A percentile compares a stretch with the other conserved stretches of the same genome.
Conservation (phyloP, 257 asterid genomes). For the Primulina eburnea region DNA sequence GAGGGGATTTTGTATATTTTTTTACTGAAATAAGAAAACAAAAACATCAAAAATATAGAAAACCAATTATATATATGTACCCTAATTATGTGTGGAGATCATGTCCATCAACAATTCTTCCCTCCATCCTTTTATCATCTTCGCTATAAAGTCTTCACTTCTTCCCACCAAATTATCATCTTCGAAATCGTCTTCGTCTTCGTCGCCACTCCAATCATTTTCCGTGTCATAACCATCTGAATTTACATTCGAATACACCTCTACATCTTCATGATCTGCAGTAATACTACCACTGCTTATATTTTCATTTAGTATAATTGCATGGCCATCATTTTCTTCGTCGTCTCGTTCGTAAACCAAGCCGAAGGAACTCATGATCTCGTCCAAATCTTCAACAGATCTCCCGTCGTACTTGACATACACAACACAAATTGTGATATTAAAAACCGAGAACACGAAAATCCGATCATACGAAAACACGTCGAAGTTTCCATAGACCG, state of each 20-base stretch:
- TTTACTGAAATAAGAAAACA: background rate
- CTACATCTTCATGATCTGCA: background rate
- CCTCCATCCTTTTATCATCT: constrained; percentile 31
- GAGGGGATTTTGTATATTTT: background rate
- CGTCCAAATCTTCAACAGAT: constrained; percentile 19
- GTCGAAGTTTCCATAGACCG: constrained; percentile 12
- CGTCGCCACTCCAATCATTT: background rate
- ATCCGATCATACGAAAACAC: constrained; percentile 12
- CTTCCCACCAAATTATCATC: constrained; percentile 26
- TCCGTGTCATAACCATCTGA: constrained; percentile 19
- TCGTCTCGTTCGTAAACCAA: background rate
- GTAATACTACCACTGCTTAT: background rate
- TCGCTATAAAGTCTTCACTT: constrained; percentile 37
- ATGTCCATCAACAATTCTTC: constrained; percentile 31
- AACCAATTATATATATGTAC: background rate
- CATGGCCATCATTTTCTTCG: background rate
- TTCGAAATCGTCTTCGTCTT: constrained; percentile 10
- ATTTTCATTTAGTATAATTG: background rate
- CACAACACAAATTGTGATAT: constrained; percentile 21
- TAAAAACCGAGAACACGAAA: constrained; percentile 20
- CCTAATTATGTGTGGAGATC: constrained; percentile 9
- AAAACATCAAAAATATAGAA: background rate
- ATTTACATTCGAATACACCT: background rate
- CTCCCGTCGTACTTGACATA: constrained; percentile 6
- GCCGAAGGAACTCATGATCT: constrained; percentile 10